Evolutionary conservation across 2,329 filamentous ascomycete genomes (phyloP).

Genomic region (Pleoardoris graminearum): DNA sequence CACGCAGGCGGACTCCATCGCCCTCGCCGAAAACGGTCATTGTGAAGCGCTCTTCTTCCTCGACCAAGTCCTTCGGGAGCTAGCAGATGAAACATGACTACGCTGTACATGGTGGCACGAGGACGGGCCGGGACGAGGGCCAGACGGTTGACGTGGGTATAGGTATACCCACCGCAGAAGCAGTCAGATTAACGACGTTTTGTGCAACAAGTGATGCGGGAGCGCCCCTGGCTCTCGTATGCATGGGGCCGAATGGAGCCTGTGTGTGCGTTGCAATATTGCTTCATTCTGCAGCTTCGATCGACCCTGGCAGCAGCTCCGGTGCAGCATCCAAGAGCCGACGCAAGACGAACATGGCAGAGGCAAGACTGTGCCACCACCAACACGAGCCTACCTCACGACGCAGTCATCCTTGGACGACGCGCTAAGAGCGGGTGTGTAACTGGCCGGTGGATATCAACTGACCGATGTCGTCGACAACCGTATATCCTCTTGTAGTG

Average conservation of each 20-base stretch:
- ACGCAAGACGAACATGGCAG: background rate
- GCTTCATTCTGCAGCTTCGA: constrained; percentile 5
- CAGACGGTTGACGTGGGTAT: constrained; percentile 13
- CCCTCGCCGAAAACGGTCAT: constrained; percentile 16
- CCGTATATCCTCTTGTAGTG: constrained; percentile 16
- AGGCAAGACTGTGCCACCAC: constrained; percentile 7
- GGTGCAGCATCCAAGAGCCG: background rate
- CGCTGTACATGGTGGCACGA: constrained; percentile 23
- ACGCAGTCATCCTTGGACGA: background rate
- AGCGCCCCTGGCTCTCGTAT: constrained; percentile 18
- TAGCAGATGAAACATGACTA: constrained; percentile 31
- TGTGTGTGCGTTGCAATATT: background rate
- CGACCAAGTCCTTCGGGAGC: constrained; percentile 22
- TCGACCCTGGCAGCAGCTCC: background rate
- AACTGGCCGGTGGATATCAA: constrained; percentile 1
- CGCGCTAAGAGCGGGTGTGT: constrained; percentile 7
- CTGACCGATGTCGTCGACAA: constrained; percentile 10
- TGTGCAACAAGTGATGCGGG: constrained; percentile 28
- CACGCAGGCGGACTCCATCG: constrained; percentile 25
- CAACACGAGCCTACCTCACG: background rate
- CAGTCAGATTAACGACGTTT: constrained; percentile 40
- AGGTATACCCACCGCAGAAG: constrained; percentile 26
- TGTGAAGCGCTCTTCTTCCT: too few species aligned
- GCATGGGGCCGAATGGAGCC: constrained; percentile 22
- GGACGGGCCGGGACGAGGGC: constrained; percentile 39